Evolutionary conservation across 768 basidiomycete genomes (phyloP), one percentile per base, ranked within the genome.

Genomic region (Clitopilus passeckerianus): DNA sequence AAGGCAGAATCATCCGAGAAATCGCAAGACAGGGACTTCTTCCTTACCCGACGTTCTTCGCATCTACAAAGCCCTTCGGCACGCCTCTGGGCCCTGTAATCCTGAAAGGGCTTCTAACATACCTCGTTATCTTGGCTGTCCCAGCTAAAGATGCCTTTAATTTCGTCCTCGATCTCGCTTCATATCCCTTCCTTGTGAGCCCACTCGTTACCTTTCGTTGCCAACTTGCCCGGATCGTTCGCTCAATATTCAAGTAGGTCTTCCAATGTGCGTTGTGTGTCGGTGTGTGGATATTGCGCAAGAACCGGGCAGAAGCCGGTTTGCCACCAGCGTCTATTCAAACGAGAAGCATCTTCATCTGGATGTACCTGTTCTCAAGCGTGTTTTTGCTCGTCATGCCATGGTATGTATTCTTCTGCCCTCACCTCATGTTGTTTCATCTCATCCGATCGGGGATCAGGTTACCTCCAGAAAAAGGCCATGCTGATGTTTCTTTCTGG

Each of bases 1-100:
- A 72, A 60, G 70, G 68, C 41, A 24, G 81, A 37, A 69, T 82
- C 52, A 71, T 83, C 27, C 76, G 81, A 22, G 83, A 84, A 66
- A 72, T 81, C 33, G 81, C 77, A 14, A 72, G 82, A 53, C 81
- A 83, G 69, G 82, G 82, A 10, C 69, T 84, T 5, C 68, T 84
- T 16, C 82, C 82, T 0, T 81, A 72, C 54, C 74, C 80, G 1
- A 67, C 64, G 5, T 77, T 83, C 66, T 82, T 80, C 65, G 73
- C 78, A 1, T 78, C 78, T 2, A 80, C 75, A 8, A 69, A 72
- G 53, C 81, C 81, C 3, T 80, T 83, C 56, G 78, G 77, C 30
- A 81, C 81, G 0, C 81, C 83, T 1, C 63, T 76, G 5, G 78
- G 71, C 1, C 78, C 81, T 6, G 72, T 78, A 1, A 57, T 69